phyloP scores from a whole-genome alignment of 2,329 filamentous ascomycete species.

The Aspergillus tubingensis region DNA sequence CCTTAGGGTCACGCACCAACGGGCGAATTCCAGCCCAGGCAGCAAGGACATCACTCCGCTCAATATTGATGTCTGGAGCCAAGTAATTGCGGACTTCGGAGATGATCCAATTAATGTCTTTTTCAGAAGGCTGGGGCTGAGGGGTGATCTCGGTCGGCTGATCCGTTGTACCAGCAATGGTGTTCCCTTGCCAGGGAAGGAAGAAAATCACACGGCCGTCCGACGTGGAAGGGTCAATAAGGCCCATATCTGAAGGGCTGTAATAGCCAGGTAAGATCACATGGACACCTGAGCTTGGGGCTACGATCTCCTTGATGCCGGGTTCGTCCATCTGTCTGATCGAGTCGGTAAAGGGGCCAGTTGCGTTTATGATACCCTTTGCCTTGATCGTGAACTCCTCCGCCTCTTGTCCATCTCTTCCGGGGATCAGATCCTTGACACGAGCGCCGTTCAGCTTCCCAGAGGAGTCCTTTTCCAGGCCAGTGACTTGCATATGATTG shows the following conservation, averaged over 20 bases:
- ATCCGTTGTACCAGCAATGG: slow-evolving; percentile 86
- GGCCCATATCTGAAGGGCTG: slow-evolving; percentile 80
- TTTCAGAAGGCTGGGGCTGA: slow-evolving; percentile 76
- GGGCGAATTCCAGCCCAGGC: slow-evolving; percentile 89
- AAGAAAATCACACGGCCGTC: slow-evolving; percentile 92
- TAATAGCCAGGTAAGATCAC: slow-evolving; percentile 86
- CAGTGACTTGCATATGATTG: slow-evolving; percentile 80
- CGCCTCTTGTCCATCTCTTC: slow-evolving; percentile 62
- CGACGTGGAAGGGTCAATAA: slow-evolving; percentile 83
- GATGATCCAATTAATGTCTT: slow-evolving; percentile 86
- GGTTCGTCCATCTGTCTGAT: slow-evolving; percentile 84
- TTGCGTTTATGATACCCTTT: slow-evolving; percentile 84
- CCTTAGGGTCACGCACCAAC: slow-evolving; percentile 81
- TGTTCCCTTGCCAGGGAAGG: slow-evolving; percentile 90
- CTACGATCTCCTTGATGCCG: slow-evolving; percentile 72
- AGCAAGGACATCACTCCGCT: slow-evolving; percentile 82
- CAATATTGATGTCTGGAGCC: slow-evolving; percentile 79
- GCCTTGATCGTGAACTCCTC: slow-evolving; percentile 72
- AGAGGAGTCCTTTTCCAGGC: slow-evolving; percentile 70
- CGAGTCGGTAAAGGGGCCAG: slow-evolving; percentile 82
- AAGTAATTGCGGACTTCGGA: slow-evolving; percentile 80
- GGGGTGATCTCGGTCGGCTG: slow-evolving; percentile 70
- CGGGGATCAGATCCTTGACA: slow-evolving; percentile 69
- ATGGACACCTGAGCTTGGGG: slow-evolving; percentile 82
- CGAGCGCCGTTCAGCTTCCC: slow-evolving; percentile 74